Conservation (phyloP, 768 basidiomycete genomes). For the Mycena leptocephala region DNA sequence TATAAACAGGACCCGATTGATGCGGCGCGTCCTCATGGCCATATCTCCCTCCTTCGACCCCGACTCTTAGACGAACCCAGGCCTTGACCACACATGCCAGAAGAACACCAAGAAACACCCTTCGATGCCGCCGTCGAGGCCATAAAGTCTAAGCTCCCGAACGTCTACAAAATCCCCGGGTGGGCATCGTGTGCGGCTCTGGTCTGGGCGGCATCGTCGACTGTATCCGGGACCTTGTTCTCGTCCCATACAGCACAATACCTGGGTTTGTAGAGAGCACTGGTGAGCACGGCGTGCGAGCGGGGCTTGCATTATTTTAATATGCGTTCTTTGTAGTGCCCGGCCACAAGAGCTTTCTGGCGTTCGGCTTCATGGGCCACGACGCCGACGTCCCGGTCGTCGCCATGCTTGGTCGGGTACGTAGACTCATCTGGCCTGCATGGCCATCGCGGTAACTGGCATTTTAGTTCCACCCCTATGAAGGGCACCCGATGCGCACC, state of each 20-base stretch:
- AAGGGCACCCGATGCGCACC: constrained; percentile 80
- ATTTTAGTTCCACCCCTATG: constrained; percentile 86
- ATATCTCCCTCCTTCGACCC: not conserved
- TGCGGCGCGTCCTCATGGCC: not conserved
- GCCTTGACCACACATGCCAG: constrained; percentile 33
- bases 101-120: constrained; percentile 34
- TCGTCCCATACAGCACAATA: constrained; percentile 77
- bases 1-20: not conserved
- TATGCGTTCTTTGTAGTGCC: constrained; percentile 61
- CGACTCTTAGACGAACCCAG: not conserved
- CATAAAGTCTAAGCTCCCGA: constrained; percentile 52
- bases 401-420: constrained; percentile 86
- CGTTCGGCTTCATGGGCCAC: constrained; percentile 84
- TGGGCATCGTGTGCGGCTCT: constrained; percentile 92
- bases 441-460: not conserved
- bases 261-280: constrained; percentile 86
- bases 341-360: constrained; percentile 88
- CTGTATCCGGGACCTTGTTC: constrained; percentile 68
- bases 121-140: constrained; percentile 43
- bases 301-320: not conserved
- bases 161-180: constrained; percentile 68
- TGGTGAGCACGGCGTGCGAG: constrained; percentile 62
- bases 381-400: constrained; percentile 84
- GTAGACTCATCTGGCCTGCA: constrained; percentile 53
- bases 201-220: constrained; percentile 85